Conservation (phyloP, 805 yeast genomes). For the Priceomyces carsonii region DNA sequence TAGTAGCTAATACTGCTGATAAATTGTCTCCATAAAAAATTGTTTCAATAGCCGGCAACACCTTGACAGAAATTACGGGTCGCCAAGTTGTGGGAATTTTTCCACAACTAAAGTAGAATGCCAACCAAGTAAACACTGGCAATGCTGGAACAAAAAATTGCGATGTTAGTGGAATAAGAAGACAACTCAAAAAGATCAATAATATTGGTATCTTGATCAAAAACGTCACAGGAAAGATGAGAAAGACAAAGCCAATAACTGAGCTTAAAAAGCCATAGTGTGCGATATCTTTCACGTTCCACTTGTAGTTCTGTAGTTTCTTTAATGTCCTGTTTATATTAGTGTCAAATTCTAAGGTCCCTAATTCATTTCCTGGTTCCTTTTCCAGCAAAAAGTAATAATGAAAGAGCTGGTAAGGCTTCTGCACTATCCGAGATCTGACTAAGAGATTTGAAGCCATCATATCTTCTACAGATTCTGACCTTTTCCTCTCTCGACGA, state of each 20-base stretch:
- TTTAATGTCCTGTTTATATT: constrained; percentile 43
- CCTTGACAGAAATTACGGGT: constrained; percentile 87
- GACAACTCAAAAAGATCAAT: constrained; percentile 45
- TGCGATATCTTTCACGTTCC: constrained; percentile 49
- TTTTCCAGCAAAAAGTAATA: constrained; percentile 56
- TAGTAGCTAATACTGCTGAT: constrained; percentile 77
- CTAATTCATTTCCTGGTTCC: constrained; percentile 48
- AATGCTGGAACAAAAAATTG: constrained; percentile 83
- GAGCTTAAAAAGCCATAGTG: constrained; percentile 52
- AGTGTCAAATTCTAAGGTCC: constrained; percentile 52
- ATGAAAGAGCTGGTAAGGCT: constrained; percentile 46
- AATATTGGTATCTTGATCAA: constrained; percentile 41
- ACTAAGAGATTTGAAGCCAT: constrained; percentile 8
- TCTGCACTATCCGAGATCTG: constrained; percentile 26
- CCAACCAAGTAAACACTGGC: constrained; percentile 85
- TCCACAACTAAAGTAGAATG: constrained; percentile 75
- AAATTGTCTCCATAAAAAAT: constrained; percentile 89
- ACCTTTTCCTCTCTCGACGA: not conserved
- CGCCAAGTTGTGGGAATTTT: constrained; percentile 72
- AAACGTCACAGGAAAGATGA: constrained; percentile 57
- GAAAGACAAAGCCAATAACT: constrained; percentile 58
- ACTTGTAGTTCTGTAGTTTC: constrained; percentile 42
- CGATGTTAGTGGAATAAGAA: constrained; percentile 70
- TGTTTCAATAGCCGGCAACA: constrained; percentile 89
- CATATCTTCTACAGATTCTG: not conserved